Conservation (phyloP, 768 basidiomycete genomes). For the Candolleomyces eurysporus region DNA sequence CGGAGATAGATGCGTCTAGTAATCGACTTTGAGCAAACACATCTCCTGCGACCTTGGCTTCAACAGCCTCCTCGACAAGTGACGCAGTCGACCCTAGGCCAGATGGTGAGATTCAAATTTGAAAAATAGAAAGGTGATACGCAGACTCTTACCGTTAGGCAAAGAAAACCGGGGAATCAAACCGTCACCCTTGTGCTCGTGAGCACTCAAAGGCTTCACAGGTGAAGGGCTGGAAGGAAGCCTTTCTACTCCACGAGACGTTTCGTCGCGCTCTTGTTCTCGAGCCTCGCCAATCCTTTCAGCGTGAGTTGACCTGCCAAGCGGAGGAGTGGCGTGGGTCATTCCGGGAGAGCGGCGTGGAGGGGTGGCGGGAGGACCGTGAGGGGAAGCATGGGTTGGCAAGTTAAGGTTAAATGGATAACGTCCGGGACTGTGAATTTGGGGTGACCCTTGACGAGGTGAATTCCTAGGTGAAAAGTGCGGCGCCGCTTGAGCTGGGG, state of each 20-base stretch:
- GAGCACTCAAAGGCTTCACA: slow-evolving; percentile 23
- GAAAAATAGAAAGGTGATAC: slow-evolving; percentile 7
- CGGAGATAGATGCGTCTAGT: slow-evolving; percentile 24
- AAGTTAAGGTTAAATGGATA: slow-evolving; percentile 28
- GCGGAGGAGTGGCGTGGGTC: slow-evolving; percentile 35
- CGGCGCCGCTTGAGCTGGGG: slow-evolving; percentile 24
- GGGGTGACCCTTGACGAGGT: slow-evolving; percentile 16
- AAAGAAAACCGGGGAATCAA: slow-evolving; percentile 33
- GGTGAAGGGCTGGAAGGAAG: slow-evolving; percentile 39
- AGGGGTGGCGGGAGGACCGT: slow-evolving; percentile 32
- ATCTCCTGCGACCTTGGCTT: slow-evolving; percentile 19
- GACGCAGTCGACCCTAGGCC: not conserved
- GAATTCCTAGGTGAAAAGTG: slow-evolving; percentile 14
- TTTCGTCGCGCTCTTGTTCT: slow-evolving; percentile 25
- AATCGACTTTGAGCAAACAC: slow-evolving; percentile 20
- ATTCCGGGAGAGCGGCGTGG: slow-evolving; percentile 30
- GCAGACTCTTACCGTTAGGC: slow-evolving; percentile 18
- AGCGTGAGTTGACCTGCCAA: slow-evolving; percentile 33
- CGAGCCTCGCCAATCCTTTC: slow-evolving; percentile 28
- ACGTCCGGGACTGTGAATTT: slow-evolving; percentile 11
- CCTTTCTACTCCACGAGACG: slow-evolving; percentile 24
- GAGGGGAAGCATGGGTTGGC: slow-evolving; percentile 31
- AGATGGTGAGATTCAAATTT: not conserved
- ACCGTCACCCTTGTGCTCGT: slow-evolving; percentile 18
- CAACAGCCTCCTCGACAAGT: not conserved